Evolutionary conservation across 2,329 filamentous ascomycete genomes (phyloP), one percentile per base, ranked within the genome.

Genomic region (Phialophora tarda): DNA sequence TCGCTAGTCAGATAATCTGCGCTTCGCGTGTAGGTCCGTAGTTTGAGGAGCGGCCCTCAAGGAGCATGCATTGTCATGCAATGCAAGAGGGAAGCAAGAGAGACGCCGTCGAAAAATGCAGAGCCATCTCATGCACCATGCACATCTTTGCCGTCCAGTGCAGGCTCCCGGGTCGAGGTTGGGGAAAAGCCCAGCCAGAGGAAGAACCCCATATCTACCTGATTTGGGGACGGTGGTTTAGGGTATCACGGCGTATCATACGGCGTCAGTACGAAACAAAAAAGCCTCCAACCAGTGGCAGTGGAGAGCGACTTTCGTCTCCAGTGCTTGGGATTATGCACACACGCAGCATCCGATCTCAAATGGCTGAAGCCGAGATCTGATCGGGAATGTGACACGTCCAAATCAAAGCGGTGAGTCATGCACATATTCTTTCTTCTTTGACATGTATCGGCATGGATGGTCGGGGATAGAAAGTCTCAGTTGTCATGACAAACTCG

Each of bases 61-160:
- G 59, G 50, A 47, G 59, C 59, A 56, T 62, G 59, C 59, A 55
- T 53, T 34, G 14, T 30, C 59, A 62, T 62, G 50, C 59, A 55
- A 62, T 62, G 59, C 59, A 53, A 30, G 32, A 38, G 47, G 48
- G 17, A 61, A 26, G 21, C 14, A 59, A 53, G 28, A 51, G 47
- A 61, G 30, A 26, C 59, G 48, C 59, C 59, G 59, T 38, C 59
- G 30, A 53, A 26, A 41, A 30, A 30, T 51, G 30, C 28, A 61
- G 34, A 4, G 28, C 59, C 21, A 53, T 38, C 59, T 51, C 59
- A 61, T 61, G 59, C 59, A 61, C 59, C 34, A 61, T 61, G 59
- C 59, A 26, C 59, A 61, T 60, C 59, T 17, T 11, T 55, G 17
- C 28, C 53, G 10, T n/a, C 1, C 24, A 8, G 23, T 55, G 53